Percentiles rank a stretch among this genome's conserved stretches.
Evolutionary conservation across 352 stramenopile species (phyloP).

Genomic region (Saprolegnia parasitica): DNA sequence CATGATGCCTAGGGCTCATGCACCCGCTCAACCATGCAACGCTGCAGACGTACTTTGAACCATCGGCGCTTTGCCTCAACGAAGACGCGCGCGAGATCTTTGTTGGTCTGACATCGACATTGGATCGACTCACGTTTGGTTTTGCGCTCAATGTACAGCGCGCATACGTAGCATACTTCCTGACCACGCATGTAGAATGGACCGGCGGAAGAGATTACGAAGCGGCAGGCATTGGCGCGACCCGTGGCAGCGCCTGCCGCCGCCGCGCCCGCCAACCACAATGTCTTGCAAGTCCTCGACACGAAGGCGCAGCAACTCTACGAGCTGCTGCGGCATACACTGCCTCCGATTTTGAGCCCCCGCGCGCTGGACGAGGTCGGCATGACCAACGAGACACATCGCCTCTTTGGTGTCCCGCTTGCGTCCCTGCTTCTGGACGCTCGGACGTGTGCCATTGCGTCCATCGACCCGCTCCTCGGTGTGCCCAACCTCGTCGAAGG

Average conservation of each 20-base stretch:
- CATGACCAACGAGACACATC: background rate
- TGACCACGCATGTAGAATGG: no score
- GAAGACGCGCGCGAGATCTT: slow-evolving; percentile 26
- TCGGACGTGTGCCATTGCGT: slow-evolving; percentile 6
- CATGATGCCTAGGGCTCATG: slow-evolving; percentile 12
- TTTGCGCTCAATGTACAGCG: slow-evolving; percentile 27
- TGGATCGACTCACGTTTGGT: slow-evolving; percentile 27
- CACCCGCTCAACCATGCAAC: slow-evolving; percentile 20
- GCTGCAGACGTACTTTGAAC: slow-evolving; percentile 19
- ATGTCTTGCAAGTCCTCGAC: slow-evolving; percentile 17
- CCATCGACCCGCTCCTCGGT: background rate
- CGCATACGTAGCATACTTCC: no score
- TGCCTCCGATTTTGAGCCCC: slow-evolving; percentile 4
- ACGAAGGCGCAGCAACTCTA: slow-evolving; percentile 8
- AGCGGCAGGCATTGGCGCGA: no score
- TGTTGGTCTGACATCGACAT: slow-evolving; percentile 25
- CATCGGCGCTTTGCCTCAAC: slow-evolving; percentile 15
- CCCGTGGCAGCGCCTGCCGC: background rate
- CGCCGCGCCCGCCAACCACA: background rate
- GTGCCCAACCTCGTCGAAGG: slow-evolving; percentile 28
- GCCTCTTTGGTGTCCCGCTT: slow-evolving; percentile 9
- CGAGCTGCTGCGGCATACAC: slow-evolving; percentile 18
- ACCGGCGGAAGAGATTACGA: no score
- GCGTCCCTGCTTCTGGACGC: background rate
- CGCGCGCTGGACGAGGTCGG: slow-evolving; percentile 5